Conservation (phyloP, 371 early-diverging fungal species). For the Mortierella sp. region DNA sequence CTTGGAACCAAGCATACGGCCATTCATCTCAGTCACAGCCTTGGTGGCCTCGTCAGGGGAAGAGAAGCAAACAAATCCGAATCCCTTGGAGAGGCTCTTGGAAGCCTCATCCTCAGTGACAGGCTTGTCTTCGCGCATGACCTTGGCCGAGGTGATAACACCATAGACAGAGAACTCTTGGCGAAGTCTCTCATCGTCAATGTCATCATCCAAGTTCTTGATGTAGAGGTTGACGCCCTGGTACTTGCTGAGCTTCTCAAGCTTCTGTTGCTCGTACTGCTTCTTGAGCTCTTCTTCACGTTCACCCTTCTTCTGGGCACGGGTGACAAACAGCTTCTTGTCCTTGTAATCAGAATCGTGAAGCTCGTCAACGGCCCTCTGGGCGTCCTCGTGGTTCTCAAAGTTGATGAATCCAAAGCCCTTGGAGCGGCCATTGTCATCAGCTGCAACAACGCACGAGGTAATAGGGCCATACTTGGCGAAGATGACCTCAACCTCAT, state of each 20-base stretch:
- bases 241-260: slow-evolving; percentile 96
- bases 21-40: slow-evolving; percentile 92
- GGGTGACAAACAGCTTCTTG: slow-evolving; percentile 95
- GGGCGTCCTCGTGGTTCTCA: slow-evolving; percentile 92
- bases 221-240: slow-evolving; percentile 98
- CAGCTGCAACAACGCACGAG: slow-evolving; percentile 79
- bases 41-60: slow-evolving; percentile 92
- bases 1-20: slow-evolving; percentile 92
- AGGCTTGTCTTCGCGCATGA: slow-evolving; percentile 93
- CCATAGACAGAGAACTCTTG: slow-evolving; percentile 96
- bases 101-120: slow-evolving; percentile 21
- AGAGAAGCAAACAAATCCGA: slow-evolving; percentile 95
- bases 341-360: slow-evolving; percentile 93
- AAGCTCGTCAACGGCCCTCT: slow-evolving; percentile 91
- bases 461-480: slow-evolving; percentile 87
- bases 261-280: slow-evolving; percentile 93
- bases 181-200: slow-evolving; percentile 95
- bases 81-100: slow-evolving; percentile 77
- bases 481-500: slow-evolving; percentile 89
- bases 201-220: slow-evolving; percentile 97
- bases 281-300: slow-evolving; percentile 96
- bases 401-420: slow-evolving; percentile 99
- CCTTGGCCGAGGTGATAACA: slow-evolving; percentile 95
- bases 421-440: slow-evolving; percentile 86
- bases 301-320: slow-evolving; percentile 99